Conservation (phyloP, 163 green algal species). For the Volvox carteri region DNA sequence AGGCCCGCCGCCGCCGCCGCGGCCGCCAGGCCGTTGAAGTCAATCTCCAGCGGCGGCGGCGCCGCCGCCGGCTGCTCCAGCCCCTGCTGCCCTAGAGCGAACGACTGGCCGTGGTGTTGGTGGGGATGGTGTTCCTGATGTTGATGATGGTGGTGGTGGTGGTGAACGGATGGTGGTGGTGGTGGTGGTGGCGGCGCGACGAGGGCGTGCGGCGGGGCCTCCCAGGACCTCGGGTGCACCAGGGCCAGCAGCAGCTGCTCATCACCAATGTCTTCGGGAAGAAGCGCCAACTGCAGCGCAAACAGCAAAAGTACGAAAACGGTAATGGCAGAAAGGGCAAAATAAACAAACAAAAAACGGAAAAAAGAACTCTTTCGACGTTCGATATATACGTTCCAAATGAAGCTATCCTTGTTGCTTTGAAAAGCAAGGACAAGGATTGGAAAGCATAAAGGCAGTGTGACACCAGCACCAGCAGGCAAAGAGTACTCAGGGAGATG, state of each 20-base stretch:
- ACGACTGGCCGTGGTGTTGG: no score
- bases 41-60: not conserved
- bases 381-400: no score
- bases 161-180: not conserved
- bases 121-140: not conserved
- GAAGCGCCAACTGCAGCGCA: slow-evolving; percentile 18
- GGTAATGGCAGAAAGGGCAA: not conserved
- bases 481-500: no score
- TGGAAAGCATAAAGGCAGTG: no score
- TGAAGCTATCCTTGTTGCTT: no score
- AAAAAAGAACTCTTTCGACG: no score
- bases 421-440: no score
- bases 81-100: not conserved
- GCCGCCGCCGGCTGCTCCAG: not conserved
- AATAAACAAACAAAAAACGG: not conserved
- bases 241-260: slow-evolving; percentile 55
- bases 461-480: no score
- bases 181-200: no score
- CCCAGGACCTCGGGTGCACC: slow-evolving; percentile 44
- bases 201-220: slow-evolving; percentile 18
- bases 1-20: slow-evolving; percentile 7
- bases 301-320: no score
- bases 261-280: slow-evolving; percentile 51
- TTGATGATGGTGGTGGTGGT: slow-evolving; percentile 15
- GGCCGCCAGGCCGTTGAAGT: not conserved